phyloP scores from a whole-genome alignment of 2,329 filamentous ascomycete genomes.

The Epichloe baconii region DNA sequence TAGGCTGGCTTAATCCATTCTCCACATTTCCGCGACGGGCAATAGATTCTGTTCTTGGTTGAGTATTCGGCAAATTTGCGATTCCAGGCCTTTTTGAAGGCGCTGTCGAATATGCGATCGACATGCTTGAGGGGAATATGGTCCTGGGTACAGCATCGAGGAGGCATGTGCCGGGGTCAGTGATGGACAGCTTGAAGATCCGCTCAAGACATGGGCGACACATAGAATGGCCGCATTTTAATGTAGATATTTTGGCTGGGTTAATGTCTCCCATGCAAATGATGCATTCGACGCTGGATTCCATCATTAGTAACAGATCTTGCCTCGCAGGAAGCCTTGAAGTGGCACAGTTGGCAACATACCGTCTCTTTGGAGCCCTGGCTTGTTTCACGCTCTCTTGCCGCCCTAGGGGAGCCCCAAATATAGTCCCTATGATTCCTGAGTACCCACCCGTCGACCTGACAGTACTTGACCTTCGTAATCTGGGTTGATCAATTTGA shows the following conservation, averaged over 20 bases:
- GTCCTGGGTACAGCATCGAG: constrained; percentile 62
- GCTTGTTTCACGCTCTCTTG: constrained; percentile 12
- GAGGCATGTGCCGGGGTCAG: constrained; percentile 72
- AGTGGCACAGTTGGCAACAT: neutral
- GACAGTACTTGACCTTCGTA: constrained; percentile 8
- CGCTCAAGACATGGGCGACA: constrained; percentile 64
- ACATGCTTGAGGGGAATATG: constrained; percentile 66
- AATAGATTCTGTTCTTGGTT: constrained; percentile 64
- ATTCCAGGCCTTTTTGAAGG: constrained; percentile 72
- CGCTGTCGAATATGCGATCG: constrained; percentile 56
- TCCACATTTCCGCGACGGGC: constrained; percentile 58
- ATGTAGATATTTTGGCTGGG: constrained; percentile 49
- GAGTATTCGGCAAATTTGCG: constrained; percentile 66
- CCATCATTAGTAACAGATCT: constrained; percentile 6
- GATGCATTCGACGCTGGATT: constrained; percentile 52
- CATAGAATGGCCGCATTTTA: constrained; percentile 71
- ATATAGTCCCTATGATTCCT: constrained; percentile 16
- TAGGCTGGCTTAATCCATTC: constrained; percentile 67
- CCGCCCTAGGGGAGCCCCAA: constrained; percentile 14
- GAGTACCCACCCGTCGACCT: constrained; percentile 9
- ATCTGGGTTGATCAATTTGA: constrained; percentile 5
- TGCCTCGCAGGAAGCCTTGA: neutral
- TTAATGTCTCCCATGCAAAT: constrained; percentile 60
- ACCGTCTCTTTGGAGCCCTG: constrained; percentile 8
- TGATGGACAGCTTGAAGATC: constrained; percentile 62